Evolutionary conservation across 129 eudicot genomes (phyloP), one percentile per base, ranked within the genome.

Genomic region (Chrysanthemum makinoi): DNA sequence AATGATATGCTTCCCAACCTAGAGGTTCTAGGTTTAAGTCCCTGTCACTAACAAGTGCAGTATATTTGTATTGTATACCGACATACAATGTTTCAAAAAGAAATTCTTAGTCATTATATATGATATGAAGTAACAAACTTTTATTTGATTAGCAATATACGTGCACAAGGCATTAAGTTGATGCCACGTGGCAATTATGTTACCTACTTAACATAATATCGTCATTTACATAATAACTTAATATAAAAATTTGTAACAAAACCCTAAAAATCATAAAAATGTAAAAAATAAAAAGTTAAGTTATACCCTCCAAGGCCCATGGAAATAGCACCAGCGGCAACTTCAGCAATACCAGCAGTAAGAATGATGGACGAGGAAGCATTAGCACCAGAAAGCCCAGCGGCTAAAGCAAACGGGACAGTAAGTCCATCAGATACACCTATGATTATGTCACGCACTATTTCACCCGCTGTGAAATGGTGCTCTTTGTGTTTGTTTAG

Each of bases 371-470:
- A 78, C 13, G 96, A 92, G 6, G 98, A 82, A 13, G 95, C 98
- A 59, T 92, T 89, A 62, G 98, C 95, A 46, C 98, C 98, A 49
- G 98, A 92, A n/a, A 92, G 84, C 0, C 98, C 98, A 1, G 98
- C 98, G 19, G 98, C 98, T 0, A 93, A 90, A 46, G 98, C 98
- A 71, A 93, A 93, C 1, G 98, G 98, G 9, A 93, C 98, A 43
- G 98, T 93, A 14, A 93, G 95, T 28, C 98, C 98, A 62, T 93
- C 98, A 54, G 98, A 93, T 26, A 93, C 98, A 14, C 98, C 98
- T 61, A 93, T 93, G 75, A 93, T 93, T 77, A 93, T 81, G 65
- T 92, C 98, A 30, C 98, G 96, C 30, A 92, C 98, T 2, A 92
- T 69, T 69, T 92, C 98, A 24, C 98, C 96, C 75, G 98, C 95